These are phyloP conservation scores for Helichrysum umbraculigerum DNA, from an alignment of 129 eudicot genomes.

Conservation along the genomic window DNA sequence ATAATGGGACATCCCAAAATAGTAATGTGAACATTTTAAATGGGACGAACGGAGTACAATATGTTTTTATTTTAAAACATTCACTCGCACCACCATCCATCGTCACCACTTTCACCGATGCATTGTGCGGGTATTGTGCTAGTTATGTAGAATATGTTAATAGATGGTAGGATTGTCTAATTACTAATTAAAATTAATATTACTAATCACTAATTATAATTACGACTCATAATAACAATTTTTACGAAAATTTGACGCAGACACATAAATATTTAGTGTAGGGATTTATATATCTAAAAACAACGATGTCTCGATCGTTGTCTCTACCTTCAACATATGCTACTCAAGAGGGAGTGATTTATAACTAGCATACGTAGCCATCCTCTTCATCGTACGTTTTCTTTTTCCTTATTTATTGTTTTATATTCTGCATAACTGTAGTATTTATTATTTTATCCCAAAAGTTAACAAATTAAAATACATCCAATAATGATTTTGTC, in stretches of 20 bases:
- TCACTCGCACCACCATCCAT: too few relatives aligned
- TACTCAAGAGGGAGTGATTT: constrained; percentile 23
- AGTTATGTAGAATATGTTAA: too few relatives aligned
- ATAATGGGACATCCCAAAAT: too few relatives aligned
- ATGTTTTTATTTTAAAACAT: too few relatives aligned
- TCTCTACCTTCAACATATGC: constrained; percentile 27
- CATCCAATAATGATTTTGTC: neutral
- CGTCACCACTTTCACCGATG: too few relatives aligned
- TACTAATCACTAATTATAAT: too few relatives aligned
- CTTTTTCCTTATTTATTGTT: neutral
- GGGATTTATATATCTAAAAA: constrained; percentile 15
- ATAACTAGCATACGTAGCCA: constrained; percentile 37
- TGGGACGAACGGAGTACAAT: too few relatives aligned
- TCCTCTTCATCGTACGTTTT: constrained; percentile 34
- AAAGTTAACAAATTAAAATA: neutral
- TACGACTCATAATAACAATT: neutral
- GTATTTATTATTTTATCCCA: neutral
- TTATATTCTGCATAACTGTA: neutral
- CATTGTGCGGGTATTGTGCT: too few relatives aligned
- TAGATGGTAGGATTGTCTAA: too few relatives aligned
- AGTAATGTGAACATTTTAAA: too few relatives aligned
- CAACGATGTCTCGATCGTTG: constrained; percentile 22
- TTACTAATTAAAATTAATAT: too few relatives aligned
- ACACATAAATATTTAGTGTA: neutral
- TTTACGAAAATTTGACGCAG: neutral